Evolutionary conservation across 805 yeast species (phyloP).

Genomic region (Schwanniomyces yamadae): DNA sequence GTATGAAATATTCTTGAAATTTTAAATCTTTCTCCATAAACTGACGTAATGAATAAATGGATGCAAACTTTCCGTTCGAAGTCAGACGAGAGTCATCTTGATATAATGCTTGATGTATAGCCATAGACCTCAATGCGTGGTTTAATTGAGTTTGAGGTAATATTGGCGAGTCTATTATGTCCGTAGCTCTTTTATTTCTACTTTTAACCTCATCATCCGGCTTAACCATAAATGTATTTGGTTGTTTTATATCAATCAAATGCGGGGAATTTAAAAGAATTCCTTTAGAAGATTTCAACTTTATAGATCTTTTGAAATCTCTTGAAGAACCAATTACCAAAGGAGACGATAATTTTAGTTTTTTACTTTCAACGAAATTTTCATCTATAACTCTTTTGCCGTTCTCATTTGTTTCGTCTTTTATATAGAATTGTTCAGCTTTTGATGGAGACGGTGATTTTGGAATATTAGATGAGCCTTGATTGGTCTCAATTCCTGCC

Average conservation of each 20-base stretch:
- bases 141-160: conserved; percentile 18
- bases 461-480: background rate
- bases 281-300: conserved; percentile 50
- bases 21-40: conserved; percentile 55
- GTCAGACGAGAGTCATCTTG: conserved; percentile 19
- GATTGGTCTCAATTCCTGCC: conserved; percentile 14
- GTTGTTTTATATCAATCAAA: conserved; percentile 41
- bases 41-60: conserved; percentile 55
- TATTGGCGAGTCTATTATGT: conserved; percentile 13
- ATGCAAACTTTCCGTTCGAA: conserved; percentile 36
- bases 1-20: conserved; percentile 34
- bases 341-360: conserved; percentile 22
- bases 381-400: conserved; percentile 7
- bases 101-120: conserved; percentile 8
- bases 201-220: conserved; percentile 10
- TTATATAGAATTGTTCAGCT: too few species aligned
- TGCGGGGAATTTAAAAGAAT: conserved; percentile 50
- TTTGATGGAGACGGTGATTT: too few species aligned
- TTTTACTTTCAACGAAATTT: background rate
- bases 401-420: conserved; percentile 4
- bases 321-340: conserved; percentile 46
- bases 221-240: conserved; percentile 13
- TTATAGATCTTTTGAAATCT: conserved; percentile 46
- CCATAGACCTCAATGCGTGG: conserved; percentile 11
- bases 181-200: conserved; percentile 7